Evolutionary conservation across 306 rosid genomes (phyloP).

Genomic region (Neltuma alba): DNA sequence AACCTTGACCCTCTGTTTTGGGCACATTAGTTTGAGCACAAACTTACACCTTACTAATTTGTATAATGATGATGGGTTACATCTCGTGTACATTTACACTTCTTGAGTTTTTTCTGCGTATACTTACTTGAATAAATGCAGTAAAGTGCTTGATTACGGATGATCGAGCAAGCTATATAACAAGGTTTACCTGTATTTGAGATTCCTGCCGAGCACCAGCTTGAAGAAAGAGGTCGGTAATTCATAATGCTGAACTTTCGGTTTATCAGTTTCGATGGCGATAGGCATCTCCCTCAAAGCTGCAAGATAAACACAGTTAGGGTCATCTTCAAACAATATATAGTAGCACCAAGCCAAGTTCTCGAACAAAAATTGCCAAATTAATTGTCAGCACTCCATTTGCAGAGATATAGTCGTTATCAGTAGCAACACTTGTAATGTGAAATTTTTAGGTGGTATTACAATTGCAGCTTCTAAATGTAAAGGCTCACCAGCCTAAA

Average conservation of each 20-base stretch:
- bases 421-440: too few relatives aligned
- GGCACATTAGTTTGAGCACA: not conserved
- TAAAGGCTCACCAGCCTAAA: too few relatives aligned
- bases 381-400: not conserved
- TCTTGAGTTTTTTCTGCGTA: not conserved
- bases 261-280: constrained; percentile 72
- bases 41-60: not conserved
- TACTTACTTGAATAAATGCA: not conserved
- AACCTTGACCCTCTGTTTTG: constrained; percentile 4
- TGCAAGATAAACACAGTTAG: constrained; percentile 36
- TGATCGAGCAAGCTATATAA: not conserved
- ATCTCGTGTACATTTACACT: not conserved
- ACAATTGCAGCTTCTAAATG: too few relatives aligned
- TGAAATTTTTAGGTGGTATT: too few relatives aligned
- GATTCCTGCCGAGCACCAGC: constrained; percentile 76
- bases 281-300: constrained; percentile 88
- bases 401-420: too few relatives aligned
- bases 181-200: constrained; percentile 73
- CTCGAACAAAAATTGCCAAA: not conserved
- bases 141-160: not conserved
- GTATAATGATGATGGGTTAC: not conserved
- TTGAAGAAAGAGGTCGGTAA: constrained; percentile 90
- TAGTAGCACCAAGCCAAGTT: not conserved
- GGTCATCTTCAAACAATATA: not conserved
- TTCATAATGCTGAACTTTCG: constrained; percentile 85